phyloP scores from a whole-genome alignment of 1,139 yeast genomes.

The Candida gigantensis region DNA sequence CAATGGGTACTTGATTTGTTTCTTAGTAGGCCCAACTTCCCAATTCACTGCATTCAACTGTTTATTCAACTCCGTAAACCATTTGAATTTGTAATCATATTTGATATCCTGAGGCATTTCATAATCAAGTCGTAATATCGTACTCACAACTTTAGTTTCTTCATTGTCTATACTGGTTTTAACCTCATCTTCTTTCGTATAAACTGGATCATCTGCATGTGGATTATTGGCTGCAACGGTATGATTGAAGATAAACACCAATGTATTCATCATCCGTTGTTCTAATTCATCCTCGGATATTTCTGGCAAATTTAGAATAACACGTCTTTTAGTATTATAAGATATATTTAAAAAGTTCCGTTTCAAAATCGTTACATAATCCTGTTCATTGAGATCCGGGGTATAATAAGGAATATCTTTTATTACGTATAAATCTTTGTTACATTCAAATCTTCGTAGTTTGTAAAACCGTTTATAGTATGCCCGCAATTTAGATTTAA shows the following conservation, averaged over 20 bases:
- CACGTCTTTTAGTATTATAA: slow-evolving; percentile 21
- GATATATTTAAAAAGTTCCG: slow-evolving; percentile 26
- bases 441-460: slow-evolving; percentile 28
- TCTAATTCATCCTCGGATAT: slow-evolving; percentile 20
- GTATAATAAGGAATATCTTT: slow-evolving; percentile 11
- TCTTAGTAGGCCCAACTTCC: slow-evolving; percentile 13
- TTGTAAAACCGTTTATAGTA: slow-evolving; percentile 36
- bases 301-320: slow-evolving; percentile 15
- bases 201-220: slow-evolving; percentile 16
- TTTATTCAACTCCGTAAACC: slow-evolving; percentile 23
- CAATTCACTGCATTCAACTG: slow-evolving; percentile 11
- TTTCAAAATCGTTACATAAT: slow-evolving; percentile 16
- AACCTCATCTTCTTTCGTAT: slow-evolving; percentile 25
- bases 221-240: slow-evolving; percentile 26
- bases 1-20: slow-evolving; percentile 9
- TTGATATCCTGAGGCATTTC: slow-evolving; percentile 30
- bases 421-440: slow-evolving; percentile 6
- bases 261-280: slow-evolving; percentile 32
- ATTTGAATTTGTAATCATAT: slow-evolving; percentile 29
- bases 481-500: slow-evolving; percentile 17
- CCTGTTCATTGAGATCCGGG: slow-evolving; percentile 10
- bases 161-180: slow-evolving; percentile 19
- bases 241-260: slow-evolving; percentile 41
- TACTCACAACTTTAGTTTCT: slow-evolving; percentile 30
- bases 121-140: slow-evolving; percentile 34